Conservation (phyloP, 129 eudicot species). For the Daucus carota region DH1_v3.0 NC_030387.2:13416501-13417000, state of each 20-base stretch:
- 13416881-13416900: too few relatives aligned
- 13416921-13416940: too few relatives aligned
- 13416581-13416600: conserved; percentile 97
- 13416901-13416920: too few relatives aligned
- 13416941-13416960: too few relatives aligned
- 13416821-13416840: not conserved
- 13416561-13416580: conserved; percentile 94
- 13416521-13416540: conserved; percentile 90
- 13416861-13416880: too few relatives aligned
- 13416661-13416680: not conserved
- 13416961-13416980: too few relatives aligned
- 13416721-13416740: conserved; percentile 84
- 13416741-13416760: conserved; percentile 99
- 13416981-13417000: too few relatives aligned
- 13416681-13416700: conserved; percentile 20
- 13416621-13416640: conserved; percentile 25
- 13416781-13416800: conserved; percentile 38
- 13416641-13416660: not conserved
- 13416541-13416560: conserved; percentile 97
- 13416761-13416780: conserved; percentile 93
- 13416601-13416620: conserved; percentile 81
- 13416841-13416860: not conserved
- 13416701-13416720: conserved; percentile 98
- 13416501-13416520: conserved; percentile 98
- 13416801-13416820: too few relatives aligned